These are phyloP conservation scores for Antitrichia curtipendula DNA, from an alignment of 225 moss, liverwort and hornwort genomes.

Conservation along the genomic window DNA sequence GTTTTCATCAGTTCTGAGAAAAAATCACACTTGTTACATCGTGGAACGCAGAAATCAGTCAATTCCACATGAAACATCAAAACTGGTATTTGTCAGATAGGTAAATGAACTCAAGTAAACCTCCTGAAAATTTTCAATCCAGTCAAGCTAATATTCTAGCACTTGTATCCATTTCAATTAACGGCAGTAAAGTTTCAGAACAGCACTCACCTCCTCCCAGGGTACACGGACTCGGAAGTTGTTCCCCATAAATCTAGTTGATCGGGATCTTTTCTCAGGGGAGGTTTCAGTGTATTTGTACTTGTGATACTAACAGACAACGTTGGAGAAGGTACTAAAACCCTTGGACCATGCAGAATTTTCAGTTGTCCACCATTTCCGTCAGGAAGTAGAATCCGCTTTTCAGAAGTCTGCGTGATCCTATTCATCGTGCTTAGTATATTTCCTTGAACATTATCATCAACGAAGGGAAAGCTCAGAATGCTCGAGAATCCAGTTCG, in stretches of 20 bases:
- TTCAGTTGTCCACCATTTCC: not conserved
- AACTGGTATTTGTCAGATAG: not conserved
- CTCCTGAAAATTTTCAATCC: not conserved
- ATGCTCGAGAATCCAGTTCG: constrained; percentile 29
- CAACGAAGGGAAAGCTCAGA: not conserved
- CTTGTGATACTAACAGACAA: not conserved
- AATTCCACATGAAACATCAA: not conserved
- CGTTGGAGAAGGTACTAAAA: not conserved
- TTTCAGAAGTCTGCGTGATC: constrained; percentile 3
- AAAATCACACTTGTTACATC: not conserved
- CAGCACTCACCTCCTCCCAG: constrained; percentile 13
- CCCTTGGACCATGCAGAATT: not conserved
- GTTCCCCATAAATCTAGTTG: not conserved
- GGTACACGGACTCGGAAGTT: not conserved
- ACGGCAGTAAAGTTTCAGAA: not conserved
- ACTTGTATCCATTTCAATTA: not conserved
- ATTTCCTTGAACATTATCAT: not conserved
- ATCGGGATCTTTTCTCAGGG: not conserved
- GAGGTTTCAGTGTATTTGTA: not conserved
- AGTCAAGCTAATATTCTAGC: not conserved
- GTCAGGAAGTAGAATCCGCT: not conserved
- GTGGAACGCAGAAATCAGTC: not conserved
- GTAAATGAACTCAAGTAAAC: not conserved
- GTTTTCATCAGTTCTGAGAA: constrained; percentile 2
- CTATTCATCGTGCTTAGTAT: not conserved